Base-by-base conservation (phyloP, 2,329 filamentous ascomycete genomes). In the Ascochyta fabae region DNA sequence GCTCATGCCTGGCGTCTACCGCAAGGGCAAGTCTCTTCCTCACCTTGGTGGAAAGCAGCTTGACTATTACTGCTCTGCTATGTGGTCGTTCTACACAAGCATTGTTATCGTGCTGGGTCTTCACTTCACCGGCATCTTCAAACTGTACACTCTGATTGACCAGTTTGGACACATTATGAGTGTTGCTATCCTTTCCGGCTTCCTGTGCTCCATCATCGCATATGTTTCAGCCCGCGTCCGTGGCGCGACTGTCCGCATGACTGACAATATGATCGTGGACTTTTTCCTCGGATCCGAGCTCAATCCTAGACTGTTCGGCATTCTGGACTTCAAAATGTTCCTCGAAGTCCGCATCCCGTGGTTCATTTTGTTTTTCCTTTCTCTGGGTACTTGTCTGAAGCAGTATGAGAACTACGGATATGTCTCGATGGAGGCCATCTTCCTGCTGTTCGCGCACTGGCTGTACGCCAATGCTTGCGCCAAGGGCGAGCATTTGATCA, bases 301-400 rank as follows among this genome's bases (percentile, higher is more conserved):
- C 51, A 95, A 96, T 79, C 91, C 91, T 4, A 84, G 91, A 64
- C 85, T 97, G 82, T 94, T 92, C 71, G 88, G 88, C 52, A 88
- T 91, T 65, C 79, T 96, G 46, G 91, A 96, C 77, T 91, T 95
- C 80, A 96, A 96, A 80, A 95, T 96, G 91, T 96, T 96, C 79
- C 95, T 92, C 70, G 92, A 96, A 75, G 92, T 96, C 58, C 89
- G 92, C 65, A 84, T 96, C 62, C 92, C 92, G 34, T 96, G 92
- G 92, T 96, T 88, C 78, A 93, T 96, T 64, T 84, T 96, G 40
- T 88, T 96, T 70, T 85, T 94, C 56, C 82, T 94, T 39, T 88
- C 88, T 54, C 83, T 89, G 56, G 91, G 88, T 36, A 85, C 91
- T 10, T 91, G 91, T 36, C 86, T 90, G 39, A 87, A 90, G 60